phyloP scores from a whole-genome alignment of 2,329 filamentous ascomycete species.

The Herpotrichia juniperi region DNA sequence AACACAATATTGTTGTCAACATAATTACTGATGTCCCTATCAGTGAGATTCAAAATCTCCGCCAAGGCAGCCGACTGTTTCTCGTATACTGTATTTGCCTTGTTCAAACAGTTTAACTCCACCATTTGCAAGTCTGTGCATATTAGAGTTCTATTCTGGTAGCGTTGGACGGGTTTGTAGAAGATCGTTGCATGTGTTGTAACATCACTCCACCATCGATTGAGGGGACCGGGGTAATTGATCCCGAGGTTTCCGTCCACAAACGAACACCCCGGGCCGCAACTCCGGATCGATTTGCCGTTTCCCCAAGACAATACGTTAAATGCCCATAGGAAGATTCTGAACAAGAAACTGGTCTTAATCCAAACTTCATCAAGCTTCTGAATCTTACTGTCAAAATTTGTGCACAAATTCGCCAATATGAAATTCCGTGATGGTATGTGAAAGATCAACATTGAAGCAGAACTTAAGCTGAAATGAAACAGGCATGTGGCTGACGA shows the following conservation, averaged over 20 bases:
- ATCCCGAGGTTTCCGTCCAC: conserved; percentile 21
- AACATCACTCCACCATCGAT: too few relatives aligned
- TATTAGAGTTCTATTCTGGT: too few relatives aligned
- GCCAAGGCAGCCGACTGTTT: too few relatives aligned
- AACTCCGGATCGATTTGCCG: conserved; percentile 7
- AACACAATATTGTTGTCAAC: too few relatives aligned
- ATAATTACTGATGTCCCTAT: too few relatives aligned
- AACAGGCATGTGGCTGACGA: conserved; percentile 68
- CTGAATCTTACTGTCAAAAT: neutral
- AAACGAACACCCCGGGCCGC: conserved; percentile 10
- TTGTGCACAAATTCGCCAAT: conserved; percentile 9
- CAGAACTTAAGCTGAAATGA: conserved; percentile 12
- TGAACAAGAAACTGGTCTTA: neutral
- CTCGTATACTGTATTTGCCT: too few relatives aligned
- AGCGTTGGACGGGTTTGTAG: too few relatives aligned
- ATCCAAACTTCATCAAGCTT: neutral
- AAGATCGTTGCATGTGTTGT: too few relatives aligned
- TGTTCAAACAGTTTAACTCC: too few relatives aligned
- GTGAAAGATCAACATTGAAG: conserved; percentile 3
- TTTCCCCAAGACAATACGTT: neutral
- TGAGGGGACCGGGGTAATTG: conserved; percentile 17
- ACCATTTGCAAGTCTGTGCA: too few relatives aligned
- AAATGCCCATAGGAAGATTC: neutral
- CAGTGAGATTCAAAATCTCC: too few relatives aligned
- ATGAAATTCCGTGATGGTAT: conserved; percentile 68